These are phyloP conservation scores for Paecilomyces niveus DNA, from an alignment of 2,329 filamentous ascomycete genomes.

Conservation along the genomic window DNA sequence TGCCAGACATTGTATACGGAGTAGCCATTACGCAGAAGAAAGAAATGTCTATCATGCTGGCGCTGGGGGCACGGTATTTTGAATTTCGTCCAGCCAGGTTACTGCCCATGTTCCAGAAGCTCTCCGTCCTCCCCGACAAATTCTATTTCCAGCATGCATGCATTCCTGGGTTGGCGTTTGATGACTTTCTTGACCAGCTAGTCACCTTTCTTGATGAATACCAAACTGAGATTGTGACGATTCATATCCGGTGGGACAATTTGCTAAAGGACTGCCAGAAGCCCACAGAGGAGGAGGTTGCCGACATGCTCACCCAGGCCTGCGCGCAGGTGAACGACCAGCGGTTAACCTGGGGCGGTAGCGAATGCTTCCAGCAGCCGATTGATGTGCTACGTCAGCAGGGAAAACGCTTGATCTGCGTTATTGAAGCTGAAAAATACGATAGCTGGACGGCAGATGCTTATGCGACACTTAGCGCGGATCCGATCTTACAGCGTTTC, in stretches of 20 bases:
- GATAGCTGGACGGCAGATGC: conserved; percentile 36
- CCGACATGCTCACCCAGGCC: conserved; percentile 25
- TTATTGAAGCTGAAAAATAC: conserved; percentile 31
- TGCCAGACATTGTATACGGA: conserved; percentile 41
- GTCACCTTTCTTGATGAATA: conserved; percentile 37
- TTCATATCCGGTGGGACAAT: conserved; percentile 47
- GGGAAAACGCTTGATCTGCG: conserved; percentile 31
- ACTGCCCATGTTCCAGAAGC: conserved; percentile 33
- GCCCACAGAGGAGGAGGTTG: conserved; percentile 36
- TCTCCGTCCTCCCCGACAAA: conserved; percentile 35
- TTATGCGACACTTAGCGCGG: conserved; percentile 36
- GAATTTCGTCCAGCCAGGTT: conserved; percentile 47
- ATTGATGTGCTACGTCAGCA: conserved; percentile 29
- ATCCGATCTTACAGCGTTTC: conserved; percentile 33
- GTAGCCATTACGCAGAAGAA: conserved; percentile 49
- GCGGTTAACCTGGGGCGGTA: conserved; percentile 28
- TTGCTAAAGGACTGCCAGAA: conserved; percentile 41
- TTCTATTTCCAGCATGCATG: conserved; percentile 47
- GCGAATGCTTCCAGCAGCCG: conserved; percentile 7
- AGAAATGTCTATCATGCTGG: conserved; percentile 36
- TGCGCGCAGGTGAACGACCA: conserved; percentile 17
- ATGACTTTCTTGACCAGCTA: conserved; percentile 34
- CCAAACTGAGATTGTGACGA: conserved; percentile 40
- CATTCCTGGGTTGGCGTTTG: conserved; percentile 46
- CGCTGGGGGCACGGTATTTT: conserved; percentile 45